A percentile compares a stretch with the other conserved stretches of the same genome.
phyloP scores from a whole-genome alignment of 108 stramenopile genomes.

The Mediolabrus comicus region DNA sequence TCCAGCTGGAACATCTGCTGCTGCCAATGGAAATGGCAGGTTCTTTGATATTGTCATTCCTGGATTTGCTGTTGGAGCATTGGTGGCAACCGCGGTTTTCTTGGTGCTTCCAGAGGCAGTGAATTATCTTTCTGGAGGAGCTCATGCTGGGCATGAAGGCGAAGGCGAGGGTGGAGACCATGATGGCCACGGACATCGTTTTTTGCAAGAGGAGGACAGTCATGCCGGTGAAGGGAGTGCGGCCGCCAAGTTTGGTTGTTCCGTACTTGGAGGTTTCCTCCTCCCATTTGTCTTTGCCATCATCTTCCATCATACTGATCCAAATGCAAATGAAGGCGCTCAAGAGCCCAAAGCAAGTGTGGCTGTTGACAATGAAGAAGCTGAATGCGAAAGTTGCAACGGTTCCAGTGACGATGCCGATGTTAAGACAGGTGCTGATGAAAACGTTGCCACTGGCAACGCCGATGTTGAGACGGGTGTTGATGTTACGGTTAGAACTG shows the following conservation, averaged over 20 bases:
- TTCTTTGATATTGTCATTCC: slow-evolving; percentile 29
- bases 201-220: slow-evolving; percentile 29
- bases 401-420: neutral
- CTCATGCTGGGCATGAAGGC: slow-evolving; percentile 11
- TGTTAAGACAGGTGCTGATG: slow-evolving; percentile 5
- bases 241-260: slow-evolving; percentile 68
- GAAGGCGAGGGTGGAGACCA: slow-evolving; percentile 35
- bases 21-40: neutral
- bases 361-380: neutral
- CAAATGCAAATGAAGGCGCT: slow-evolving; percentile 1
- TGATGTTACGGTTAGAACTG: neutral
- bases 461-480: slow-evolving; percentile 7
- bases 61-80: slow-evolving; percentile 36
- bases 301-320: slow-evolving; percentile 47
- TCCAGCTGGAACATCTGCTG: neutral
- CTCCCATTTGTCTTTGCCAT: slow-evolving; percentile 53
- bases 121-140: neutral
- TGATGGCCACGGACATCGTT: slow-evolving; percentile 27
- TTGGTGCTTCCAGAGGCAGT: slow-evolving; percentile 36
- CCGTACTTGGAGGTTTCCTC: slow-evolving; percentile 67
- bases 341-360: neutral
- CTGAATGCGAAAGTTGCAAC: slow-evolving; percentile 16
- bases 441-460: neutral
- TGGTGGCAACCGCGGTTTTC: slow-evolving; percentile 38
- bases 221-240: slow-evolving; percentile 40